These are phyloP conservation scores for Didymella pinodella DNA, from an alignment of 2,329 filamentous ascomycete genomes.

Conservation along the genomic window DNA sequence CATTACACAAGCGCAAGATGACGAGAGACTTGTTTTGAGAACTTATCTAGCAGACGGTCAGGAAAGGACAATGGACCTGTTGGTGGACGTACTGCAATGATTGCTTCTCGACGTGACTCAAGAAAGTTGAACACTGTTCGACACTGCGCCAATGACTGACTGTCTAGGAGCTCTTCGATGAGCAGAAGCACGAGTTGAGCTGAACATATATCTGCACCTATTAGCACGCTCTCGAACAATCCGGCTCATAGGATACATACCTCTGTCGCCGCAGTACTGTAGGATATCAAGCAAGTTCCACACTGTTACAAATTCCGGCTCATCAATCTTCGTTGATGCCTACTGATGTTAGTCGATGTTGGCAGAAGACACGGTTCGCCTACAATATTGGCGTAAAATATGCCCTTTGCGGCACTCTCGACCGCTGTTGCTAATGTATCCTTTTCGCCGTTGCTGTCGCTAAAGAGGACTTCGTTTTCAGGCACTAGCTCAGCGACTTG, in stretches of 20 bases:
- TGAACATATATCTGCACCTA: conserved; percentile 65
- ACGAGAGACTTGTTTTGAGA: conserved; percentile 77
- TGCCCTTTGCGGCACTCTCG: conserved; percentile 82
- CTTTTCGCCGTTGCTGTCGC: conserved; percentile 48
- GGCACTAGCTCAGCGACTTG: conserved; percentile 51
- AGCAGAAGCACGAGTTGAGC: conserved; percentile 86
- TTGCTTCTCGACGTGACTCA: conserved; percentile 87
- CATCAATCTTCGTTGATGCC: conserved; percentile 78
- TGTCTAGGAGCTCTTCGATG: conserved; percentile 93
- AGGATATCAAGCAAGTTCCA: conserved; percentile 96
- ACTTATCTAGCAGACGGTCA: conserved; percentile 42
- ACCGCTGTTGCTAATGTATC: conserved; percentile 71
- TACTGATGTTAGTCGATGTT: conserved; percentile 48
- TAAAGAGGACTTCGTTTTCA: conserved; percentile 40
- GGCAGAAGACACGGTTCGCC: conserved; percentile 44
- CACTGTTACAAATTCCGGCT: conserved; percentile 79
- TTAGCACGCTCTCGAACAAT: conserved; percentile 14
- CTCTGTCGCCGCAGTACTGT: conserved; percentile 84
- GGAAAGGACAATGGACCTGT: conserved; percentile 16
- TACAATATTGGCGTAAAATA: conserved; percentile 82
- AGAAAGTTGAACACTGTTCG: conserved; percentile 92
- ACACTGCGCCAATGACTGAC: conserved; percentile 92
- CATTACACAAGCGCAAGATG: conserved; percentile 93
- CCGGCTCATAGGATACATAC: conserved; percentile 61
- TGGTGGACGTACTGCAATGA: conserved; percentile 71